phyloP scores from a whole-genome alignment of 1,284 basidiomycete species.

The Rhodotorula sp. region DNA sequence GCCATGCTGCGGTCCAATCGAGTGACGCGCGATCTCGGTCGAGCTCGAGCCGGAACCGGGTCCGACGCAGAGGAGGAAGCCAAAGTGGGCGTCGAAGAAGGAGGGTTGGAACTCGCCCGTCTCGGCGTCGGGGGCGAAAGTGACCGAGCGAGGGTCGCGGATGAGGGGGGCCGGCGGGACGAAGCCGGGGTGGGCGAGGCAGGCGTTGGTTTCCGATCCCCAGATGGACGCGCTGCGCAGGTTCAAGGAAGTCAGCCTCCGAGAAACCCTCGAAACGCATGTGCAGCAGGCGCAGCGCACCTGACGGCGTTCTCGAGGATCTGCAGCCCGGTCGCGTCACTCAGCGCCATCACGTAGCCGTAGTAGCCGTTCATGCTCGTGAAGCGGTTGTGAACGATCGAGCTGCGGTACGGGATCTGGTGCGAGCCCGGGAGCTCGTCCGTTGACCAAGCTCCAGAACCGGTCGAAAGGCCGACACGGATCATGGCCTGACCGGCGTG shows the following conservation, averaged over 20 bases:
- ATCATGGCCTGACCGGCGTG: slow-evolving; percentile 40
- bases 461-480: slow-evolving; percentile 36
- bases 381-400: slow-evolving; percentile 31
- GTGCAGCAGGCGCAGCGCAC: not conserved
- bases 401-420: slow-evolving; percentile 32
- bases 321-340: slow-evolving; percentile 26
- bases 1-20: slow-evolving; percentile 11
- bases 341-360: slow-evolving; percentile 36
- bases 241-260: not conserved
- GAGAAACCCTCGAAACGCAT: too few species aligned
- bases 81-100: slow-evolving; percentile 34
- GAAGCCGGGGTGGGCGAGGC: slow-evolving; percentile 30
- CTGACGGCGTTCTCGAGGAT: slow-evolving; percentile 34
- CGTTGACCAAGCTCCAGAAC: slow-evolving; percentile 30
- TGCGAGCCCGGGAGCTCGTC: slow-evolving; percentile 35
- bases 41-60: slow-evolving; percentile 25
- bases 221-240: slow-evolving; percentile 28
- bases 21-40: slow-evolving; percentile 22
- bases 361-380: slow-evolving; percentile 34
- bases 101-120: slow-evolving; percentile 31
- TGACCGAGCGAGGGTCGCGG: slow-evolving; percentile 31
- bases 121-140: not conserved
- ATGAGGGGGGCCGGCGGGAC: slow-evolving; percentile 31
- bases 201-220: slow-evolving; percentile 35
- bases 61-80: slow-evolving; percentile 39